phyloP scores from a whole-genome alignment of 129 eudicot genomes.

The Flaveria bidentis region DNA sequence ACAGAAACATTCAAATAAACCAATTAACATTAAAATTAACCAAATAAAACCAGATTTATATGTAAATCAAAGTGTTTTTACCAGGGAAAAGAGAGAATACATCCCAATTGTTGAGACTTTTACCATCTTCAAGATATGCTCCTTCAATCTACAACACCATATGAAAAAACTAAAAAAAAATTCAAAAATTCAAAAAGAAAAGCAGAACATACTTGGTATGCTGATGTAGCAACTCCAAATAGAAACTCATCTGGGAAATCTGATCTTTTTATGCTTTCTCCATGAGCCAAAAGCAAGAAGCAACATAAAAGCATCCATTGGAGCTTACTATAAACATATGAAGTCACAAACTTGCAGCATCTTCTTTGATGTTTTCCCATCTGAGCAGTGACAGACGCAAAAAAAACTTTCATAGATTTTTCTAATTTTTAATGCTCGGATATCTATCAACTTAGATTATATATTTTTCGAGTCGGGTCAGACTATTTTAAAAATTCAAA shows the following conservation, averaged over 20 bases:
- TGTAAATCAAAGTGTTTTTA: slow-evolving; percentile 14
- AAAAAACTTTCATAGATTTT: no score
- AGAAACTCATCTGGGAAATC: slow-evolving; percentile 64
- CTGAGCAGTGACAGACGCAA: no score
- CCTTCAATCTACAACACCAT: slow-evolving; percentile 71
- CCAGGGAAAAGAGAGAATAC: slow-evolving; percentile 52
- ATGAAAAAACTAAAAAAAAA: not conserved
- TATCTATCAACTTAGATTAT: no score
- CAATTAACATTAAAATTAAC: not conserved
- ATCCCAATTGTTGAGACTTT: slow-evolving; percentile 78
- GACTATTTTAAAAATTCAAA: no score
- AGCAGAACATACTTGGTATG: slow-evolving; percentile 53
- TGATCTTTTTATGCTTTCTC: slow-evolving; percentile 39
- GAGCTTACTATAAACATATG: not conserved
- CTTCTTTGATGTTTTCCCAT: not conserved
- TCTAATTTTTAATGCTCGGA: no score
- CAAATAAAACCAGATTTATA: not conserved
- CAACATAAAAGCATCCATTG: slow-evolving; percentile 22
- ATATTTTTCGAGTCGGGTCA: no score
- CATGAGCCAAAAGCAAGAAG: slow-evolving; percentile 20
- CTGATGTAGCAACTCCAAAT: slow-evolving; percentile 66
- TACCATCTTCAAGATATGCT: slow-evolving; percentile 79
- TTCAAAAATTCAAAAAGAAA: not conserved
- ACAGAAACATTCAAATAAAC: not conserved
- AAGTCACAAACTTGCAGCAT: not conserved